Evolutionary conservation across 441 rosid species (phyloP), one percentile per base, ranked within the genome.

Genomic region (Populus hybrid): DNA sequence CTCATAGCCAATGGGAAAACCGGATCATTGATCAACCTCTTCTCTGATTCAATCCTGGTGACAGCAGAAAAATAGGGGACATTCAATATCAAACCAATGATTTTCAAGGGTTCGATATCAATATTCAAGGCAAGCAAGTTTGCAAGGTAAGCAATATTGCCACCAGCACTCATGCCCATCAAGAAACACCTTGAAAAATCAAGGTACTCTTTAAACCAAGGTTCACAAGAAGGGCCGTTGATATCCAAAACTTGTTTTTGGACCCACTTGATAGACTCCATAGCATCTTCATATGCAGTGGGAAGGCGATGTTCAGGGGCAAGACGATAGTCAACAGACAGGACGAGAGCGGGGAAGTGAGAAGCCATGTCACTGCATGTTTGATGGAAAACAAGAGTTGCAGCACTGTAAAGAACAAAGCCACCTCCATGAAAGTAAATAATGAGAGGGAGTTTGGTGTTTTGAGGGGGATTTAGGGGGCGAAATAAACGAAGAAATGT

Each of bases 401-500:
- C 79, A 26, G 86, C 83, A 0, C 81, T 68, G 77, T 78, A 80
- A 0, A 73, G 82, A 40, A 82, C 29, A 85, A 86, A 88, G 14
- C 68, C 61, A 10, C 85, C 81, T 64, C 79, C 85, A 40, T 86
- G 88, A 68, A 82, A 73, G 64, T 86, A 84, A 9, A 94, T 65
- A 12, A 94, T 28, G 78, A 92, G 68, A 0, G 97, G 95, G 33
- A 94, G 88, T 65, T 87, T 88, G 1, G 89, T 69, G 72, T 66
- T 69, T 5, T 82, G 86, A 0, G 88, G 86, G 40, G 85, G 69
- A 14, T 82, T 45, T 23, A 33, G 81, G 2, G 94, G 93, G 74
- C 63, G 88, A 84, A 81, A 91, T 26, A 93, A 14, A 61, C 98
- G 90, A 77, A 90, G 75, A 36, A 75, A 89, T 24, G 94, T 85